phyloP scores from a whole-genome alignment of 1,284 basidiomycete genomes.

The Marasmius fiardii region DNA sequence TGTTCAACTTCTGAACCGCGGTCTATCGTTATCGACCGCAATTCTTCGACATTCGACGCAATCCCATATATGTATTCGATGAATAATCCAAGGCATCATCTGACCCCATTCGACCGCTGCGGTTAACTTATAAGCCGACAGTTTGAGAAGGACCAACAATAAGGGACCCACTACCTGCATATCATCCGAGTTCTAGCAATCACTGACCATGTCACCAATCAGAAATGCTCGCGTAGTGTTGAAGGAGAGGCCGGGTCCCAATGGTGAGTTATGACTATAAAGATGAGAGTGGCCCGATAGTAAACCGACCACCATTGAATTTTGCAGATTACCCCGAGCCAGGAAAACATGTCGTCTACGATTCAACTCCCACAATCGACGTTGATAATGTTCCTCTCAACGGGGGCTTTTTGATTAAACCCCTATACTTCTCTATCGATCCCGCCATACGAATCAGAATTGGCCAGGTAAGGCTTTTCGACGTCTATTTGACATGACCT shows the following conservation, averaged over 20 bases:
- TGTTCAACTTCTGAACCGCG: no score
- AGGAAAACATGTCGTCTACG: slow-evolving; percentile 25
- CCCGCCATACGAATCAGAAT: slow-evolving; percentile 33
- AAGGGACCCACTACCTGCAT: no score
- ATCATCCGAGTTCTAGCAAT: no score
- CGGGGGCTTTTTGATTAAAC: slow-evolving; percentile 35
- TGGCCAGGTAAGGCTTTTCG: background rate
- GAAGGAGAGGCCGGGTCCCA: slow-evolving; percentile 2
- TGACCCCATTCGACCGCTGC: no score
- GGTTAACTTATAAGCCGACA: no score
- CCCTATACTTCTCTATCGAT: slow-evolving; percentile 28
- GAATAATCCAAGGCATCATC: no score
- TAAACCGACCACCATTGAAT: no score
- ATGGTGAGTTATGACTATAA: background rate
- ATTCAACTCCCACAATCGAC: slow-evolving; percentile 30
- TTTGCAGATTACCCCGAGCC: slow-evolving; percentile 25
- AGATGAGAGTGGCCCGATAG: no score
- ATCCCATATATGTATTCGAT: no score
- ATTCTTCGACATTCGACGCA: no score
- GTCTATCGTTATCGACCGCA: no score
- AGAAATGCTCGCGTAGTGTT: slow-evolving; percentile 6
- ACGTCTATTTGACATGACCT: background rate
- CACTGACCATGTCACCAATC: slow-evolving; percentile 3
- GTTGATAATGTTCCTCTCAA: slow-evolving; percentile 30
- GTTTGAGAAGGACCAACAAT: no score